These are phyloP conservation scores for Strobilomyces confusus DNA, from an alignment of 768 basidiomycete species.

Conservation along the genomic window DNA sequence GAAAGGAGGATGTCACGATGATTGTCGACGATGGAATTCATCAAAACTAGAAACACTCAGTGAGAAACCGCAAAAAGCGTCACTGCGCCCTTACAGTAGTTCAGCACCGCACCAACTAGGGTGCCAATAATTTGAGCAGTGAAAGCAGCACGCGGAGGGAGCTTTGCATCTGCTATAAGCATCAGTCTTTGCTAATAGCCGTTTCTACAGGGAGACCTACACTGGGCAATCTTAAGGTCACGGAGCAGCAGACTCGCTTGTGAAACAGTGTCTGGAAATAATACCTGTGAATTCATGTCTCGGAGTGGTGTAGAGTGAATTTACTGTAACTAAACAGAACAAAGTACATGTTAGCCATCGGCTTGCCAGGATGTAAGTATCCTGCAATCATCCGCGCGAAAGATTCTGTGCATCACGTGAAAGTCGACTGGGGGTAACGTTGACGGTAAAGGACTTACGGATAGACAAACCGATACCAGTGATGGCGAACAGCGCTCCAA, in stretches of 20 bases:
- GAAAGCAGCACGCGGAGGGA: constrained; percentile 63
- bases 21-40: constrained; percentile 54
- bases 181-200: constrained; percentile 35
- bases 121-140: constrained; percentile 55
- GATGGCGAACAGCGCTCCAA: constrained; percentile 51
- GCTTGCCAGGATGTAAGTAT: constrained; percentile 34
- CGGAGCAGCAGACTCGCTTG: constrained; percentile 52
- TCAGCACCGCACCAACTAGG: constrained; percentile 47
- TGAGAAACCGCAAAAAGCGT: neutral
- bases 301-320: constrained; percentile 1
- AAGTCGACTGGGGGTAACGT: neutral
- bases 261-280: constrained; percentile 42
- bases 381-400: constrained; percentile 37
- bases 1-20: constrained; percentile 49
- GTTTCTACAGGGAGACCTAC: neutral
- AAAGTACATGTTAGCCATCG: constrained; percentile 43
- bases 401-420: constrained; percentile 15
- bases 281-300: constrained; percentile 38
- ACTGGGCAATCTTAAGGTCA: constrained; percentile 47
- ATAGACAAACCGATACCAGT: constrained; percentile 29
- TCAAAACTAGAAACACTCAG: constrained; percentile 41
- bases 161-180: constrained; percentile 38
- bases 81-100: constrained; percentile 34
- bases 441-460: constrained; percentile 13
- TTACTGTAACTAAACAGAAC: constrained; percentile 46